A percentile compares a stretch with the other conserved stretches of the same genome.
phyloP scores from a whole-genome alignment of 768 basidiomycete genomes.

The Trametes maxima region DNA sequence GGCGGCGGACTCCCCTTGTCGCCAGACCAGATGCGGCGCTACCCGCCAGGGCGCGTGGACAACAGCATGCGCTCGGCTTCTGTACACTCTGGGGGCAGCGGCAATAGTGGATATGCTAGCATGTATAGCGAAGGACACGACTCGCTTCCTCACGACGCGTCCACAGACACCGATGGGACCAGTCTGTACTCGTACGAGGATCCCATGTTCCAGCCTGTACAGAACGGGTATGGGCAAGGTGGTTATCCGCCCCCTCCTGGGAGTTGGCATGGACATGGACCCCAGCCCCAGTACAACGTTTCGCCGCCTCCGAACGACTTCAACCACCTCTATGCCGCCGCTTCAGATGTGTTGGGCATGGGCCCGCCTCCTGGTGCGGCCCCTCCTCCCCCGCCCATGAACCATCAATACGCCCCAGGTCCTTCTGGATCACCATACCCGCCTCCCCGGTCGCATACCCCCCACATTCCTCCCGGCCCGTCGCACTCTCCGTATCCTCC shows the following conservation, averaged over 20 bases:
- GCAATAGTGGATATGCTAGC: conserved; percentile 34
- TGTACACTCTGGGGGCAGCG: conserved; percentile 39
- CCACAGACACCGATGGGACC: conserved; percentile 39
- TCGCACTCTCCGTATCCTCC: conserved; percentile 18
- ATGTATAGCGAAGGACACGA: conserved; percentile 33
- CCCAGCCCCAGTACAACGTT: conserved; percentile 17
- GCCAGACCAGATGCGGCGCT: conserved; percentile 24
- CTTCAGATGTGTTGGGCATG: conserved; percentile 81
- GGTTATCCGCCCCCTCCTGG: conserved; percentile 15
- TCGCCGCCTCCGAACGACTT: conserved; percentile 39
- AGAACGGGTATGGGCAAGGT: conserved; percentile 14
- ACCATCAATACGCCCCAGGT: conserved; percentile 15
- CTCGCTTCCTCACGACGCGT: conserved; percentile 25
- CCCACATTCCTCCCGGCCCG: conserved; percentile 18
- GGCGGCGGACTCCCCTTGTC: conserved; percentile 20
- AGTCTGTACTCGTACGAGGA: conserved; percentile 45
- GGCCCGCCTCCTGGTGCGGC: conserved; percentile 55
- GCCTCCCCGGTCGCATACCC: conserved; percentile 11
- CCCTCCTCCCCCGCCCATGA: conserved; percentile 25
- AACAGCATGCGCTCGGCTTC: conserved; percentile 25
- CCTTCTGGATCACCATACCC: conserved; percentile 15
- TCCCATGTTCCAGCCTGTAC: conserved; percentile 17
- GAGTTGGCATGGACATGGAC: conserved; percentile 19
- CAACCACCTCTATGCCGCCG: conserved; percentile 69
- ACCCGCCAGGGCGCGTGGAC: conserved; percentile 23